Evolutionary conservation across 2,329 filamentous ascomycete species (phyloP).

Genomic region (Aspergillus quadrilineatus): DNA sequence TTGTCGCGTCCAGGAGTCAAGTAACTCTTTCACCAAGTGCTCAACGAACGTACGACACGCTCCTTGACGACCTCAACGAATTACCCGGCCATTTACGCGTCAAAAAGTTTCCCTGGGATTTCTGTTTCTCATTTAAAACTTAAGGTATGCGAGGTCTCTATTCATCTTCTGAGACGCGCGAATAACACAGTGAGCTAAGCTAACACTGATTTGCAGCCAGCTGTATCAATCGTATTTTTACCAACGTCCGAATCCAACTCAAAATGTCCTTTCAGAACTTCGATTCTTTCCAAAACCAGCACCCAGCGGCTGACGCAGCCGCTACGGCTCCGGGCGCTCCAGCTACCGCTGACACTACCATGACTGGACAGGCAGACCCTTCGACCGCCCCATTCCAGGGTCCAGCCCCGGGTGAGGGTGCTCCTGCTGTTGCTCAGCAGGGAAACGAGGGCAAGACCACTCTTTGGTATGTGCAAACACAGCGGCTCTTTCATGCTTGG

Average conservation of each 20-base stretch:
- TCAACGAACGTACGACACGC: constrained; percentile 35
- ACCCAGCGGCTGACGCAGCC: constrained; percentile 55
- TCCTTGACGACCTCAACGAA: constrained; percentile 45
- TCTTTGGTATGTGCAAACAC: constrained; percentile 48
- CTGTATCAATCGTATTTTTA: constrained; percentile 21
- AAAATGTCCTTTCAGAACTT: constrained; percentile 68
- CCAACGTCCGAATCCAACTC: constrained; percentile 20
- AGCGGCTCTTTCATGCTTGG: constrained; percentile 9
- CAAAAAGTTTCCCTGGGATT: constrained; percentile 28
- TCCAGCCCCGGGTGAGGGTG: constrained; percentile 44
- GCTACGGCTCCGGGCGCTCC: constrained; percentile 47
- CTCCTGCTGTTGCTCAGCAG: constrained; percentile 49
- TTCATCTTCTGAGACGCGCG: not conserved
- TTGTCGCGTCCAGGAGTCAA: constrained; percentile 24
- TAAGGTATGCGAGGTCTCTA: constrained; percentile 21
- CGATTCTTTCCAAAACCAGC: constrained; percentile 63
- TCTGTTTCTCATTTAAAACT: constrained; percentile 22
- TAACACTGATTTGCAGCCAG: constrained; percentile 15
- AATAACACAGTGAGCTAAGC: not conserved
- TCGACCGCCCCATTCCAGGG: constrained; percentile 53
- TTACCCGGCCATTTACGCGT: constrained; percentile 36
- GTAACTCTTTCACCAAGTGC: constrained; percentile 30
- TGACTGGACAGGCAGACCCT: constrained; percentile 59
- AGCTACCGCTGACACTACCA: constrained; percentile 53
- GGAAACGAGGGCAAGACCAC: constrained; percentile 57